These are phyloP conservation scores for Cercospora berteroae DNA, from an alignment of 2,329 filamentous ascomycete genomes.

Conservation along the genomic window DNA sequence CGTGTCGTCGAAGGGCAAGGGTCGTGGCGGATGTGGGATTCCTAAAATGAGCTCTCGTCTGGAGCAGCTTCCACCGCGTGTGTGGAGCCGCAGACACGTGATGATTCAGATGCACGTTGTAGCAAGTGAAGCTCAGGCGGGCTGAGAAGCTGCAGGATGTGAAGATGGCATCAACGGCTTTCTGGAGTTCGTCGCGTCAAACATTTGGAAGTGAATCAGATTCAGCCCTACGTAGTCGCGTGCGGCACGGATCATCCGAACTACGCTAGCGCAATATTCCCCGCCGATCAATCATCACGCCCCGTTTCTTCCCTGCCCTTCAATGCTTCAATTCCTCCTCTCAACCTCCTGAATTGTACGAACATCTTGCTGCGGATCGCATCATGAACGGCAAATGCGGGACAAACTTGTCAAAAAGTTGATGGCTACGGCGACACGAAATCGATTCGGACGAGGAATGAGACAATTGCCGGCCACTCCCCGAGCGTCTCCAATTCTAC, in stretches of 20 bases:
- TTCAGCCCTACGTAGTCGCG: background rate
- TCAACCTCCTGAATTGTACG: background rate
- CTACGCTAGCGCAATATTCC: background rate
- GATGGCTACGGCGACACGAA: background rate
- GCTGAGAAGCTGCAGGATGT: background rate
- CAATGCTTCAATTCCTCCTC: background rate
- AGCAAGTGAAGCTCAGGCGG: background rate
- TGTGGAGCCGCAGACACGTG: background rate
- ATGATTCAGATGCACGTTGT: background rate
- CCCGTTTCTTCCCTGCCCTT: background rate
- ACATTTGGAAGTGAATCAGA: background rate
- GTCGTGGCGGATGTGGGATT: constrained; percentile 1
- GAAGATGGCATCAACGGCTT: background rate
- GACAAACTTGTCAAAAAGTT: background rate
- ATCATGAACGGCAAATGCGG: background rate
- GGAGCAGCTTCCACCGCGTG: background rate
- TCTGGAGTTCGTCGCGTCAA: background rate
- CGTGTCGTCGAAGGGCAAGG: constrained; percentile 4
- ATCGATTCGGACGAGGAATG: background rate
- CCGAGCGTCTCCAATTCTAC: background rate
- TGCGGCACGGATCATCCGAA: background rate
- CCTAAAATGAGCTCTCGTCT: background rate
- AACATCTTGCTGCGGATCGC: background rate
- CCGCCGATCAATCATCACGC: background rate
- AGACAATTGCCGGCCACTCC: background rate